Conservation (phyloP, 2,329 filamentous ascomycete species). For the Aspergillus terreus region DNA sequence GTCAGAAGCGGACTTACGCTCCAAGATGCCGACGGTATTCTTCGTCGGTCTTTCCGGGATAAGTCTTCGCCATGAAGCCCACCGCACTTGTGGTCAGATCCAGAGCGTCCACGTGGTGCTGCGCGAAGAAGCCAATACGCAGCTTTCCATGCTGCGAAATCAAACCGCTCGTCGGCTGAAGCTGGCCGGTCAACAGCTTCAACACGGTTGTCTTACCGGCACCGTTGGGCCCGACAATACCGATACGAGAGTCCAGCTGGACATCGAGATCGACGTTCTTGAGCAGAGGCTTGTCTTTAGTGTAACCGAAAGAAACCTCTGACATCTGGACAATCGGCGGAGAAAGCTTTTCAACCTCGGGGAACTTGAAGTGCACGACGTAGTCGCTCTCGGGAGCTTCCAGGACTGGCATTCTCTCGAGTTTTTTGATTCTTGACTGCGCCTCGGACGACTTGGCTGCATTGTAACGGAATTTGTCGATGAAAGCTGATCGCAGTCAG, state of each 20-base stretch:
- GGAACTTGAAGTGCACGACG: slow-evolving; percentile 94
- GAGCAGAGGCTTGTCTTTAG: slow-evolving; percentile 71
- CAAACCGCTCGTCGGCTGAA: slow-evolving; percentile 70
- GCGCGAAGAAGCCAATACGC: slow-evolving; percentile 92
- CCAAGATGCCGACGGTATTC: slow-evolving; percentile 94
- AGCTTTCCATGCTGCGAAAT: slow-evolving; percentile 87
- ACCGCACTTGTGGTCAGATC: slow-evolving; percentile 87
- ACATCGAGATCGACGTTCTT: slow-evolving; percentile 90
- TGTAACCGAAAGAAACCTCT: slow-evolving; percentile 86
- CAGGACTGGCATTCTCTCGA: slow-evolving; percentile 93
- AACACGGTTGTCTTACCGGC: slow-evolving; percentile 98
- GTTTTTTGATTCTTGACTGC: slow-evolving; percentile 97
- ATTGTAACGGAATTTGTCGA: slow-evolving; percentile 99
- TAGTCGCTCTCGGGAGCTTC: slow-evolving; percentile 91
- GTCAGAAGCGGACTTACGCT: slow-evolving; percentile 58
- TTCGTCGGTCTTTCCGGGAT: slow-evolving; percentile 88
- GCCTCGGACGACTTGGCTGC: slow-evolving; percentile 98
- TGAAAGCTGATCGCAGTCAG: slow-evolving; percentile 61
- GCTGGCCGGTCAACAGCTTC: slow-evolving; percentile 88
- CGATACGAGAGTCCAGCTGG: slow-evolving; percentile 95
- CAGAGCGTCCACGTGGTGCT: slow-evolving; percentile 95
- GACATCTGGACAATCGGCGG: slow-evolving; percentile 98
- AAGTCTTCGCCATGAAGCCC: slow-evolving; percentile 90
- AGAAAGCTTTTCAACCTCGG: slow-evolving; percentile 94
- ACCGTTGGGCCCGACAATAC: slow-evolving; percentile 98